These are phyloP conservation scores for Olyra latifolia DNA, from an alignment of 176 grass and related monocot species.

Conservation along the genomic window DNA sequence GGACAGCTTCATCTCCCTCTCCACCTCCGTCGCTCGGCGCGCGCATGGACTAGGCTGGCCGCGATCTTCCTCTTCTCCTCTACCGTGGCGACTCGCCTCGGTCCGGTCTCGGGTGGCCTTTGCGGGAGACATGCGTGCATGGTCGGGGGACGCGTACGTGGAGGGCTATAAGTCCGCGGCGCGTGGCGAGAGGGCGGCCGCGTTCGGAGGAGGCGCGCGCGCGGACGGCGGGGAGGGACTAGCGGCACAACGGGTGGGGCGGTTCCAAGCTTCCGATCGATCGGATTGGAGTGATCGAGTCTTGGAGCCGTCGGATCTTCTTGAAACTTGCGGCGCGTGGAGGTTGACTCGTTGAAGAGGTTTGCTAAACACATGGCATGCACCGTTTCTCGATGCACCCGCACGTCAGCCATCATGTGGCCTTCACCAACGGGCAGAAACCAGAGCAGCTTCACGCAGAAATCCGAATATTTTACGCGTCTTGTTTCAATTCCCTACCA, in stretches of 20 bases:
- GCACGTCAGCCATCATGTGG: too few species aligned
- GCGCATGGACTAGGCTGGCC: background rate
- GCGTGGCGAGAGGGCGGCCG: conserved; percentile 39
- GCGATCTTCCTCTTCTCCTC: background rate
- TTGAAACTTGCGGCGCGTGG: background rate
- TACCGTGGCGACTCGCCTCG: background rate
- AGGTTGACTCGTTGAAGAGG: background rate
- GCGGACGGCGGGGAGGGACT: conserved; percentile 36
- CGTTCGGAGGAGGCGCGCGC: conserved; percentile 36
- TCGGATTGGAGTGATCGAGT: background rate
- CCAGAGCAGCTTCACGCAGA: too few species aligned
- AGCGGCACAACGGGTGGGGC: background rate
- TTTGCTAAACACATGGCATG: too few species aligned
- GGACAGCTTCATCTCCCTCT: conserved; percentile 46
- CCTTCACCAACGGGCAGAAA: too few species aligned
- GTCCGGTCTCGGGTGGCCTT: background rate
- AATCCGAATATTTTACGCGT: too few species aligned
- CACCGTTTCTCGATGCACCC: too few species aligned
- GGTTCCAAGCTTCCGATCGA: background rate
- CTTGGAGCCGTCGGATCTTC: background rate
- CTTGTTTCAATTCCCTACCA: too few species aligned
- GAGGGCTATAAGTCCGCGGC: conserved; percentile 30
- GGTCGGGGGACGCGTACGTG: conserved; percentile 10
- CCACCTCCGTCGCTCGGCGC: conserved; percentile 36
- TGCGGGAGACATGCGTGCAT: conserved; percentile 23